Evolutionary conservation across 192 early-diverging fungal genomes (phyloP).

Genomic region (Umbelopsis sp.): DNA sequence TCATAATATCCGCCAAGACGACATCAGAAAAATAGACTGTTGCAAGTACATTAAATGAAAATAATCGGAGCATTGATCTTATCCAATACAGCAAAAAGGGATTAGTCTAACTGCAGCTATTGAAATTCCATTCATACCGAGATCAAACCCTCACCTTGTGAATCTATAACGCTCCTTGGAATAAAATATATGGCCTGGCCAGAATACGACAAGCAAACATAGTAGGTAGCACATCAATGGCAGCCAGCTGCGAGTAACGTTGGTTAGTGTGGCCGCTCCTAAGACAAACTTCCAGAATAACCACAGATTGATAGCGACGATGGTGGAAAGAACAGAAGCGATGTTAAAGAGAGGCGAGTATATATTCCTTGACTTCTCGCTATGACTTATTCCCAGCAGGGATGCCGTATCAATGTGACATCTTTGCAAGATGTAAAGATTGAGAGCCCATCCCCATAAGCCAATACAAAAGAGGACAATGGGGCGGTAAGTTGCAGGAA

Average conservation of each 20-base stretch:
- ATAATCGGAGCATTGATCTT: constrained; percentile 53
- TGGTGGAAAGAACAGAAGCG: constrained; percentile 40
- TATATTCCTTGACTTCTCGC: constrained; percentile 39
- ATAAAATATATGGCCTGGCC: constrained; percentile 49
- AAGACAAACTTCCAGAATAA: constrained; percentile 44
- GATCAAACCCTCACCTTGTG: constrained; percentile 39
- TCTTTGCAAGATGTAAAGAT: constrained; percentile 49
- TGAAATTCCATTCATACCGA: background rate
- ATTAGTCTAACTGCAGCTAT: background rate
- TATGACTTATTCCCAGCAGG: constrained; percentile 37
- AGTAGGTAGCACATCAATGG: constrained; percentile 49
- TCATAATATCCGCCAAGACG: constrained; percentile 93
- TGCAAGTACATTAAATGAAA: constrained; percentile 49
- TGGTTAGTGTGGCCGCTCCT: constrained; percentile 11
- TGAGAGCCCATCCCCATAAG: constrained; percentile 61
- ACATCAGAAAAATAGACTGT: constrained; percentile 76
- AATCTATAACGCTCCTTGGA: constrained; percentile 56
- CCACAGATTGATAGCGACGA: constrained; percentile 50
- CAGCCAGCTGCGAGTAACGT: constrained; percentile 37
- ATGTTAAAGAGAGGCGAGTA: constrained; percentile 50
- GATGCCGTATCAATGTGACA: constrained; percentile 47
- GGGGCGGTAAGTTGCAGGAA: constrained; percentile 53
- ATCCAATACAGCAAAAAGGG: background rate
- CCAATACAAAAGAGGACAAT: constrained; percentile 54
- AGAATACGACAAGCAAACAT: constrained; percentile 41